These are phyloP conservation scores for Sarocladium oryzae DNA, from an alignment of 2,329 filamentous ascomycete genomes.

Conservation along the genomic window DNA sequence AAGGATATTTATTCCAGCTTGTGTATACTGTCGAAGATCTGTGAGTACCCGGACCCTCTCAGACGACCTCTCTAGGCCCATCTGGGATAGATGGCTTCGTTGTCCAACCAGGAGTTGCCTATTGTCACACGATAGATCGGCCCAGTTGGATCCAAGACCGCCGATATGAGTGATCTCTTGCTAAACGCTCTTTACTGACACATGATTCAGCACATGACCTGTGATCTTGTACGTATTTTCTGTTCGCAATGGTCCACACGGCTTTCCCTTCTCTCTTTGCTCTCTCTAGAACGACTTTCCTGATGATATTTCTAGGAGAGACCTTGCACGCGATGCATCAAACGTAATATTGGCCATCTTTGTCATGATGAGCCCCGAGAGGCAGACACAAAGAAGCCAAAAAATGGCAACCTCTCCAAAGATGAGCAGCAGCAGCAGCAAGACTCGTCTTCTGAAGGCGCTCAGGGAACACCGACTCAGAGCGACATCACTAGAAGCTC, in stretches of 20 bases:
- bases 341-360: slow-evolving; percentile 95
- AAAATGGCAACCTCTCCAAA: slow-evolving; percentile 46
- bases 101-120: neutral
- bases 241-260: too few relatives aligned
- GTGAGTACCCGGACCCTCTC: slow-evolving; percentile 51
- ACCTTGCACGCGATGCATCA: slow-evolving; percentile 95
- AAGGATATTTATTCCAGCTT: slow-evolving; percentile 48
- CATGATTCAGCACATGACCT: slow-evolving; percentile 74
- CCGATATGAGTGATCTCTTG: slow-evolving; percentile 5
- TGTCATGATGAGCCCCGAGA: slow-evolving; percentile 98
- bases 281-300: slow-evolving; percentile 21
- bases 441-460: slow-evolving; percentile 45
- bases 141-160: neutral
- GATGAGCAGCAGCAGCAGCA: slow-evolving; percentile 11
- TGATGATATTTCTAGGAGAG: slow-evolving; percentile 58
- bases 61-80: neutral
- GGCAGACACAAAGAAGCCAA: slow-evolving; percentile 70
- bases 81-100: neutral
- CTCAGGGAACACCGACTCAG: neutral
- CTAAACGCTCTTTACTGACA: slow-evolving; percentile 12
- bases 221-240: slow-evolving; percentile 68
- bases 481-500: slow-evolving; percentile 41
- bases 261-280: slow-evolving; percentile 2
- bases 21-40: slow-evolving; percentile 85
- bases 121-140: neutral